phyloP scores from a whole-genome alignment of 306 rosid species.

The Casuarina glauca region DNA sequence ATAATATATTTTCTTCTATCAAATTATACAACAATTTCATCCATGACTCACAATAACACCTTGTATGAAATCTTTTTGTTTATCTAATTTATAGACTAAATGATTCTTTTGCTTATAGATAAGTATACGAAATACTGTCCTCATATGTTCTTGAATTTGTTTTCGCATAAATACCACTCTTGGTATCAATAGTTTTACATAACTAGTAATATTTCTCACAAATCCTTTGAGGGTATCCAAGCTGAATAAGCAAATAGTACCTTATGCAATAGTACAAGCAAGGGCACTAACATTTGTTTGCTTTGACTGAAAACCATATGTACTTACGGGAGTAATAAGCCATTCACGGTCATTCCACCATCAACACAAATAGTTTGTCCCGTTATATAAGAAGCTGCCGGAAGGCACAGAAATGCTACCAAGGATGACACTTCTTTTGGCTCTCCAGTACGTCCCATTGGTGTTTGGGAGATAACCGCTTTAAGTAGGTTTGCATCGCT shows the following conservation, averaged over 20 bases:
- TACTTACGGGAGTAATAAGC: constrained; percentile 1
- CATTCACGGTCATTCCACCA: constrained; percentile 31
- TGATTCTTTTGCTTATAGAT: too few relatives aligned
- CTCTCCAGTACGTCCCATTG: constrained; percentile 45
- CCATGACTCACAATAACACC: too few relatives aligned
- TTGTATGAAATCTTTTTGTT: too few relatives aligned
- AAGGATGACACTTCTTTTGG: constrained; percentile 40
- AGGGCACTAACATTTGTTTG: not conserved
- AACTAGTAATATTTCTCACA: too few relatives aligned
- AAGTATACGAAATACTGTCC: too few relatives aligned
- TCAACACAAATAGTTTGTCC: constrained; percentile 36
- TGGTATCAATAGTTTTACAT: too few relatives aligned
- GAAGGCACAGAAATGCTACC: constrained; percentile 50
- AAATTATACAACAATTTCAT: too few relatives aligned
- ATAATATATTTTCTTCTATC: too few relatives aligned
- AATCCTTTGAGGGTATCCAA: too few relatives aligned
- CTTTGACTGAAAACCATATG: not conserved
- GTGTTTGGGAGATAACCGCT: constrained; percentile 20
- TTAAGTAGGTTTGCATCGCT: constrained; percentile 1
- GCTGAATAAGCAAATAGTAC: not conserved
- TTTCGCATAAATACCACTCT: too few relatives aligned
- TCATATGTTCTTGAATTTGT: too few relatives aligned
- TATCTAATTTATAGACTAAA: too few relatives aligned
- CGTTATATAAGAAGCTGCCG: constrained; percentile 41
- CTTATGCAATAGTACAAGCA: not conserved